Evolutionary conservation across 2,329 filamentous ascomycete species (phyloP), one percentile per base, ranked within the genome.

Genomic region (Ceratocystis albifundus): DNA sequence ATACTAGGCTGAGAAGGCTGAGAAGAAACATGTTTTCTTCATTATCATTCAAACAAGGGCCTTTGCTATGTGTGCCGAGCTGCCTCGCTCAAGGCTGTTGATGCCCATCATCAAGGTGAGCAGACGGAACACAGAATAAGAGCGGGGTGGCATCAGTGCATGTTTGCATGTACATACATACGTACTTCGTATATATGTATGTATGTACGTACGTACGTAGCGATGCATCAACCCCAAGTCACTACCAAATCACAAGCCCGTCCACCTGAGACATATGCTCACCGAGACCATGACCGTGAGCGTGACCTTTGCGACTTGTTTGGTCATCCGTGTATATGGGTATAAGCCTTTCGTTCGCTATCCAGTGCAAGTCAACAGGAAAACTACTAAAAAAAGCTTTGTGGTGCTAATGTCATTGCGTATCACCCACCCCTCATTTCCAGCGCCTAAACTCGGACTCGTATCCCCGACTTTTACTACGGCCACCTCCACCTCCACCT

Each of bases 251-350:
- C 53, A 59, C 2, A 36, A 25, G 53, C 12, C 17, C 28, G 20
- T 32, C 10, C 53, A 59, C 53, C 53, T 59, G 53, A 59, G 53
- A 59, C 53, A 59, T 12, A 41, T 53, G 20, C 28, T 59, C 53
- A 59, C 28, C 53, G 25, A 59, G 50, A 55, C 20, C 50, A 25
- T 12, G 28, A 59, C 53, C 28, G 25, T 63, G 53, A 59, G n/a
- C 53, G 25, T 15, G 22, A 50, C 46, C n/a, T 22, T 62, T 41
- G 8, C 20, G 36, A 10, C 17, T 36, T 59, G 25, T 59, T 59
- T 61, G n/a, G n/a, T 41, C 25, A 41, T n/a, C 55, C 36, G 45
- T 20, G 45, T 25, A 22, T 41, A 12, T 53, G 20, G 48, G 4
- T 25, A 22, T 53, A 22, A 25, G 20, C 48, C 20, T 53, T 48